Percentiles rank a stretch among this genome's conserved stretches.
These are phyloP conservation scores for Pyrus bretschneideri DNA, from an alignment of 306 rosid species.

Conservation along the genomic window DNA sequence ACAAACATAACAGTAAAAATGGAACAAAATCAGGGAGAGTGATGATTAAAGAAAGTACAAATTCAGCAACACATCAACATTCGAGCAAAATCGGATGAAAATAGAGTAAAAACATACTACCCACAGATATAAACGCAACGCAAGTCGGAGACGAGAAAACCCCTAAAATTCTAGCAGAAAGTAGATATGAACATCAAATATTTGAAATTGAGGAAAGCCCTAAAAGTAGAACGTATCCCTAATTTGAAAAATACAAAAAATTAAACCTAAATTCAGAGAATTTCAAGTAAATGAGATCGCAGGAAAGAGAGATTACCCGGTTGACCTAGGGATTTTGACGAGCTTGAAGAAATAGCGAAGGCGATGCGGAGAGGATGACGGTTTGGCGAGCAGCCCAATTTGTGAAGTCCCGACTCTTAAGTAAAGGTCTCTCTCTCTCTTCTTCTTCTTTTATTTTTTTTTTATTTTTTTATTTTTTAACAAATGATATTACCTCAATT, in stretches of 20 bases:
- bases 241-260: background rate
- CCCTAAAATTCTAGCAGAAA: background rate
- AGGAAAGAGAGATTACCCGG: background rate
- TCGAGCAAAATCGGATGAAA: background rate
- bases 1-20: background rate
- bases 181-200: background rate
- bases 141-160: background rate
- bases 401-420: background rate
- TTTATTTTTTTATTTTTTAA: too few relatives aligned
- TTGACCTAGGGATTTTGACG: background rate
- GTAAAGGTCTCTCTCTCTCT: background rate
- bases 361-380: background rate
- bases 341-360: background rate
- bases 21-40: background rate
- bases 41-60: background rate
- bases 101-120: background rate
- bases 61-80: background rate
- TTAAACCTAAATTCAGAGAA: background rate
- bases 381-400: background rate
- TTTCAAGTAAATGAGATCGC: background rate
- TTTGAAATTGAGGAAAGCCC: background rate
- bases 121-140: background rate
- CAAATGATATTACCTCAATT: too few relatives aligned
- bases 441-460: too few relatives aligned
- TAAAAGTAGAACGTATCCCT: background rate